Percentiles rank a stretch among this genome's conserved stretches.
Evolutionary conservation across 1,139 yeast genomes (phyloP).

Genomic region (Pichia sp.): DNA sequence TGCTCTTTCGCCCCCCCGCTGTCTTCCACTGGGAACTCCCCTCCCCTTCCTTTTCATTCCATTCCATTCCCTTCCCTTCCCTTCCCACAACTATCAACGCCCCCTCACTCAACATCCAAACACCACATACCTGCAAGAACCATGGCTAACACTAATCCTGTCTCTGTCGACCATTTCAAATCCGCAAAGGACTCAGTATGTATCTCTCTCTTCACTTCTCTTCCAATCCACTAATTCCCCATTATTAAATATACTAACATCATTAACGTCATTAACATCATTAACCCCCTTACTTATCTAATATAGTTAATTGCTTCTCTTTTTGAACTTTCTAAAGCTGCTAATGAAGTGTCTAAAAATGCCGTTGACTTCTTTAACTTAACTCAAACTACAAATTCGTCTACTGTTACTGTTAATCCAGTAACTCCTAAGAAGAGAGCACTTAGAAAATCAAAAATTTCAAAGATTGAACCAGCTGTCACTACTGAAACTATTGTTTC

Average conservation of each 20-base stretch:
- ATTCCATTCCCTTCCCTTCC: no score
- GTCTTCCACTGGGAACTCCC: no score
- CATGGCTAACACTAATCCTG: no score
- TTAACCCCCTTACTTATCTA: no score
- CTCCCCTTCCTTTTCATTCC: no score
- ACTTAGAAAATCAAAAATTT: no score
- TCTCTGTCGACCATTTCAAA: conserved; percentile 26
- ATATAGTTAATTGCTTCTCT: conserved; percentile 76
- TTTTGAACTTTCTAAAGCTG: conserved; percentile 69
- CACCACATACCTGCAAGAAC: no score
- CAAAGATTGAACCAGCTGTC: not conserved
- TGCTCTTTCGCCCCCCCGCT: no score
- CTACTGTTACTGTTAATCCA: not conserved
- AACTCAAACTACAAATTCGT: conserved; percentile 27
- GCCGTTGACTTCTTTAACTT: conserved; percentile 68
- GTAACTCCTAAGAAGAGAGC: conserved; percentile 10
- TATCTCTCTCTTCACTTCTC: not conserved
- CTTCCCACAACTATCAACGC: not conserved
- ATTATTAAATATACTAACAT: no score
- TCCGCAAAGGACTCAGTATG: conserved; percentile 34
- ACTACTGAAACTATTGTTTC: not conserved
- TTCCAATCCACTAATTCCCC: no score
- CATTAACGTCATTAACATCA: no score
- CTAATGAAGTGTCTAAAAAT: conserved; percentile 73
- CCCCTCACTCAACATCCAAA: conserved; percentile 10